A percentile compares a stretch with the other conserved stretches of the same genome.
phyloP scores from a whole-genome alignment of 2,329 filamentous ascomycete species.

The Colletotrichum chrysophilum region DNA sequence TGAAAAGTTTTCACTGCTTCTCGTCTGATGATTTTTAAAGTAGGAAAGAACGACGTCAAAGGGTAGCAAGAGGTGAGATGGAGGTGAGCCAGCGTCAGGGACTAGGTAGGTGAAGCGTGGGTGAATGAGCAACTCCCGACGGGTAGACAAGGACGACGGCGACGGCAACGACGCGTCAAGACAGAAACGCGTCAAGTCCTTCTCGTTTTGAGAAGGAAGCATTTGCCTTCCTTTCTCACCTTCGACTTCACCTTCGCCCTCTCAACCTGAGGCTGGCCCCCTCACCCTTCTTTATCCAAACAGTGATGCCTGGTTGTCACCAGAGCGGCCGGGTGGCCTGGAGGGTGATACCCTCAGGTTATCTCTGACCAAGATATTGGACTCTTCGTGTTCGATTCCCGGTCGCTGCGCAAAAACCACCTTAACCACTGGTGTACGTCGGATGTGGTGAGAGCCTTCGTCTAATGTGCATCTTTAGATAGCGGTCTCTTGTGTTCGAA shows the following conservation, averaged over 20 bases:
- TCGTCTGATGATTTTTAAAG: accelerated
- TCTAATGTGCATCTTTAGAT: not conserved
- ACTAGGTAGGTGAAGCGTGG: not conserved
- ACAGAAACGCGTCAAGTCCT: not conserved
- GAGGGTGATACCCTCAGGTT: not conserved
- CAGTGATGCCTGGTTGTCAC: not conserved
- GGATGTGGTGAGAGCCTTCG: not conserved
- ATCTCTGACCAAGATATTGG: not conserved
- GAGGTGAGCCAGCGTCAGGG: not conserved
- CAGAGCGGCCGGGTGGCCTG: not conserved
- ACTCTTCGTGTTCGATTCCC: not conserved
- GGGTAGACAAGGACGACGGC: not conserved
- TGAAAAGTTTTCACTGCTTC: not conserved
- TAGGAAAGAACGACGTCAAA: not conserved
- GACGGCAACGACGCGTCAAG: not conserved
- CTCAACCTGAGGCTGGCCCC: not conserved
- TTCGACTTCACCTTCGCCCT: not conserved
- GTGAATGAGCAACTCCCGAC: not conserved
- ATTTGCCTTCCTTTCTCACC: not conserved
- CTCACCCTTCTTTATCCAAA: not conserved
- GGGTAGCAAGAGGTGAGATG: not conserved
- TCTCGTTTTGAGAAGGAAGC: not conserved
- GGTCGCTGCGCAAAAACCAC: not conserved
- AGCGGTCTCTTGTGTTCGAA: not conserved
- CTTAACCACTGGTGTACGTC: not conserved